These are phyloP conservation scores for Lasiosphaeria miniovina DNA, from an alignment of 495 filamentous ascomycete genomes.

Conservation along the genomic window DNA sequence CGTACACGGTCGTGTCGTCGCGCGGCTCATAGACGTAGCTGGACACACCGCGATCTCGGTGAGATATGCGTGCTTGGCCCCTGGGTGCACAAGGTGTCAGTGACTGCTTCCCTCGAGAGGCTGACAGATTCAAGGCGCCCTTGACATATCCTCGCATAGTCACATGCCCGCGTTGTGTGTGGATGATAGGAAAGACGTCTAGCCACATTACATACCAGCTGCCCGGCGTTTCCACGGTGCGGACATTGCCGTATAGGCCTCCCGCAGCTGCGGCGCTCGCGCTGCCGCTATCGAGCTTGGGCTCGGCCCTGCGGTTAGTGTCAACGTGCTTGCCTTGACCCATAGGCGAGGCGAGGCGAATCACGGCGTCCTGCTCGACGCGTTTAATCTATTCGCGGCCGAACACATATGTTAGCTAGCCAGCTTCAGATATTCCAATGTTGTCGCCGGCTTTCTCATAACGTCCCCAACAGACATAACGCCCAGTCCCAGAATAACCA, in stretches of 20 bases:
- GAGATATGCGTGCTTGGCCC: conserved; percentile 57
- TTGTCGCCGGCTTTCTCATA: too few species aligned
- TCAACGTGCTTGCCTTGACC: not conserved
- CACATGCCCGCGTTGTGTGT: too few species aligned
- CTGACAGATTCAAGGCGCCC: too few species aligned
- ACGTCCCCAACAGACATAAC: too few species aligned
- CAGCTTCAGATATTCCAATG: too few species aligned
- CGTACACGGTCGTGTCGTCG: conserved; percentile 50
- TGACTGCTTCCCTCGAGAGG: too few species aligned
- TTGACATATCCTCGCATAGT: too few species aligned
- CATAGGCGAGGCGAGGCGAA: conserved; percentile 5
- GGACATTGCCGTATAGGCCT: not conserved
- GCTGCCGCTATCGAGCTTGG: too few species aligned
- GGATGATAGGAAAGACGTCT: too few species aligned
- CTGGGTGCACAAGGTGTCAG: too few species aligned
- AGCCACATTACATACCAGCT: conserved; percentile 33
- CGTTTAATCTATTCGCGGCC: conserved; percentile 11
- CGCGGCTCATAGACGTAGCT: conserved; percentile 54
- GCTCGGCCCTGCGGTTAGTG: not conserved
- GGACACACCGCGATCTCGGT: conserved; percentile 32
- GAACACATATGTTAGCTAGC: not conserved
- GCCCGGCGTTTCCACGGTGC: conserved; percentile 15
- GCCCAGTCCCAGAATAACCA: too few species aligned
- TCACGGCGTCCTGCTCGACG: conserved; percentile 5
- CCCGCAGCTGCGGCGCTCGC: too few species aligned